These are phyloP conservation scores for Crataegus laevigata DNA, from an alignment of 306 rosid species.

Conservation along the genomic window DNA sequence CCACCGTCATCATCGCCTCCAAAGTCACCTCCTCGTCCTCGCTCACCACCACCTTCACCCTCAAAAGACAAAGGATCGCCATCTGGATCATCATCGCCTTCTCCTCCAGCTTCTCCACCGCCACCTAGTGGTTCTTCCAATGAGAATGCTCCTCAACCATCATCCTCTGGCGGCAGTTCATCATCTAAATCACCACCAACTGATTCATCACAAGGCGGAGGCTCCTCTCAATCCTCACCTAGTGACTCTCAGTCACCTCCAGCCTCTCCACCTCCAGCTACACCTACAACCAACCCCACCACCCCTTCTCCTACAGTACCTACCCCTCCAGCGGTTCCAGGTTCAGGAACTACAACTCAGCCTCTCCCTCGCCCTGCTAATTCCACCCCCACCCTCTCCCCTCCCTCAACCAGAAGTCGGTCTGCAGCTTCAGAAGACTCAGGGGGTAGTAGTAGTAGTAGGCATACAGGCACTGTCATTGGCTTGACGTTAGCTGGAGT, in stretches of 20 bases:
- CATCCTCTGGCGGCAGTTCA: not conserved
- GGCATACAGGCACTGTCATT: slow-evolving; percentile 13
- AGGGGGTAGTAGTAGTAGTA: not conserved
- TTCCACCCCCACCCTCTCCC: not conserved
- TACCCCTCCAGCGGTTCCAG: not conserved
- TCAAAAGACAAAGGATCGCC: not conserved
- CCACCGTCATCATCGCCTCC: slow-evolving; percentile 8
- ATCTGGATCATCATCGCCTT: slow-evolving; percentile 28
- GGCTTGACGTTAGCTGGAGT: slow-evolving; percentile 45
- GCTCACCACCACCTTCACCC: not conserved
- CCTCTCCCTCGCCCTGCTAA: not conserved
- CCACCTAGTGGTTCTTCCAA: not conserved
- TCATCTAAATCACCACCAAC: not conserved
- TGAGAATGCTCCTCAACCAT: not conserved
- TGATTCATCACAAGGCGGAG: not conserved
- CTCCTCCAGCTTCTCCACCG: not conserved
- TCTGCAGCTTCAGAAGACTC: not conserved
- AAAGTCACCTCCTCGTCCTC: slow-evolving; percentile 11
- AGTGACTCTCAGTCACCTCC: not conserved
- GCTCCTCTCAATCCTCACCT: not conserved
- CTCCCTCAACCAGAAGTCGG: slow-evolving; percentile 1
- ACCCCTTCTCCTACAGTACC: not conserved
- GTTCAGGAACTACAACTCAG: not conserved
- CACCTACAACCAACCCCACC: not conserved
- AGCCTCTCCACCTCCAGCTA: slow-evolving; percentile 10